Evolutionary conservation across 164 flowering plant genomes (phyloP), one percentile per base, ranked within the genome.

Genomic region (Magnolia officinalis): DNA sequence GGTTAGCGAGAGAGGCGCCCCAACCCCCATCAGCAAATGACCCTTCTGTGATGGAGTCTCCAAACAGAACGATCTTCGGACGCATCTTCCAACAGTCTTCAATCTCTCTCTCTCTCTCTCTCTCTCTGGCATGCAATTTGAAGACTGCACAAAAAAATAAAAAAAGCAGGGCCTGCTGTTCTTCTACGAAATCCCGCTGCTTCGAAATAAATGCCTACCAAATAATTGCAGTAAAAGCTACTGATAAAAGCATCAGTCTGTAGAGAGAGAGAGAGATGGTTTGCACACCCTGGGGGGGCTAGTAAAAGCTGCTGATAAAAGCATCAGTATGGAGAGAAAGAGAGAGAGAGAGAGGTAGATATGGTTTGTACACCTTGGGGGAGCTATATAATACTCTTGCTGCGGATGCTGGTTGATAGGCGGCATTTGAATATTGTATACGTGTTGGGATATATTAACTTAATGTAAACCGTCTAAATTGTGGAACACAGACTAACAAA

Each of bases 41-140:
- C 23, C 69, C 83, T 72, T 94, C 97, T 9, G 98, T 94, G 66
- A 94, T 94, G 26, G 98, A 92, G 79, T 94, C 97, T 20, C 98
- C 98, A 37, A 92, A 92, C 0, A 91, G 88, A 75, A 88, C 81
- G 70, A 94, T 91, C 84, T 87, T 89, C 2, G 95, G 91, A 49
- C 95, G 84, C 94, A 88, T 91, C 77, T 77, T 75, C 16, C 13
- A 23, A 23, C 5, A n/a, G 24, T 20, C 29, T 23, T 29, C 68
- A 65, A 10, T 65, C 29, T 2, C 68, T 9, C 24, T 9, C 20
- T 18, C 7, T 63, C 8, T 63, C 65, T 65, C 6, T 0, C 21
- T 5, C 21, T 10, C 29, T 23, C 69, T 2, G 18, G 18, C 18
- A 16, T 11, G 19, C 13, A 55, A 11, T 55, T 16, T 13, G 16